phyloP scores from a whole-genome alignment of 176 grass and related monocot species.

The Triticum monococcum region DNA sequence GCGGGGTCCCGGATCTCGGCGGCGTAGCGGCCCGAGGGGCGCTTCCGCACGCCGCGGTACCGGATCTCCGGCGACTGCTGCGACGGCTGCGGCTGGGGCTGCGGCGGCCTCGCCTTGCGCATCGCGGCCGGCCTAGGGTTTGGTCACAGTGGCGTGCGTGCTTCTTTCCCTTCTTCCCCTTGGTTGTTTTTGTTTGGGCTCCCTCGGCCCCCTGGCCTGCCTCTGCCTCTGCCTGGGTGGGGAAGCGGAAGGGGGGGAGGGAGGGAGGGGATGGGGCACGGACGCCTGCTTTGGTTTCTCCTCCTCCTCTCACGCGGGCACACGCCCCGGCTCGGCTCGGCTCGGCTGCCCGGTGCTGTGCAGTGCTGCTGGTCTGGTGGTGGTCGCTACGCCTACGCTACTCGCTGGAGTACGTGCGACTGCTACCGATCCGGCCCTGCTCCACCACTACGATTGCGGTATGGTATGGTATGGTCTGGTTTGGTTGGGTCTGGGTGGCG shows the following conservation, averaged over 20 bases:
- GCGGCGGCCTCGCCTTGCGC: conserved; percentile 44
- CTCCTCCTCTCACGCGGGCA: background rate
- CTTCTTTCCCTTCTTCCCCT: background rate
- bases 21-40: conserved; percentile 73
- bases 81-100: conserved; percentile 3
- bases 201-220: too few relatives aligned
- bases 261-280: background rate
- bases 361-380: background rate
- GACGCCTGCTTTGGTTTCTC: conserved; percentile 27
- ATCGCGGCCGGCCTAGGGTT: conserved; percentile 20
- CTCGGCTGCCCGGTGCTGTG: too few relatives aligned
- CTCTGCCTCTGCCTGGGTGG: too few relatives aligned
- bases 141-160: background rate
- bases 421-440: background rate
- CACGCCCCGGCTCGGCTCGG: too few relatives aligned
- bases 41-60: conserved; percentile 73
- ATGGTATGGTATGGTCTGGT: background rate
- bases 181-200: background rate
- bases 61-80: conserved; percentile 49
- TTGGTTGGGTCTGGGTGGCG: background rate
- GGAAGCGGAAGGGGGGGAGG: too few relatives aligned
- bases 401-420: too few relatives aligned
- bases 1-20: conserved; percentile 90
- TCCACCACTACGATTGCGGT: conserved; percentile 13
- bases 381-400: background rate